phyloP scores from a whole-genome alignment of 371 early-diverging fungal genomes.

The Rhizopus arrhizus region DNA sequence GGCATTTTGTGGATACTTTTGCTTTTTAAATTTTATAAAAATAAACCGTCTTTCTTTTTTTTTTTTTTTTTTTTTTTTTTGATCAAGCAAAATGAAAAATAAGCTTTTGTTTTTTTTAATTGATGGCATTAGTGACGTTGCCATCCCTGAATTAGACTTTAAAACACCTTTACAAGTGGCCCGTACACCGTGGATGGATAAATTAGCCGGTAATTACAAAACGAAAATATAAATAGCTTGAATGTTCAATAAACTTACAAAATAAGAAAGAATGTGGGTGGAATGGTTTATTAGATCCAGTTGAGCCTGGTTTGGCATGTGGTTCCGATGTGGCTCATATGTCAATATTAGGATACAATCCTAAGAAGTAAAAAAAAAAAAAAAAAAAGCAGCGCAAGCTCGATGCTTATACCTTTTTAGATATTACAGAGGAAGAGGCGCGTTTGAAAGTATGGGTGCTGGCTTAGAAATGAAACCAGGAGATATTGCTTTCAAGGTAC shows the following conservation, averaged over 20 bases:
- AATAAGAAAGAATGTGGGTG: slow-evolving; percentile 35
- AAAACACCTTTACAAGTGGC: slow-evolving; percentile 53
- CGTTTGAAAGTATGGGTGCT: slow-evolving; percentile 62
- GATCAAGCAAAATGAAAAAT: slow-evolving; percentile 7
- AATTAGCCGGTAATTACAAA: slow-evolving; percentile 37
- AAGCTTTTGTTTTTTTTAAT: slow-evolving; percentile 51
- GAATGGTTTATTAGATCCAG: slow-evolving; percentile 56
- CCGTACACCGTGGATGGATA: slow-evolving; percentile 43
- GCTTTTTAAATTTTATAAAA: not conserved
- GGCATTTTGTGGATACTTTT: slow-evolving; percentile 10
- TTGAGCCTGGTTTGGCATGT: slow-evolving; percentile 60
- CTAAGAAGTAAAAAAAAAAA: slow-evolving; percentile 29
- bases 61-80: slow-evolving; percentile 7
- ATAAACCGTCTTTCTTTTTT: not conserved
- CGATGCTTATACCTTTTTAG: slow-evolving; percentile 21
- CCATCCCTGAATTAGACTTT: slow-evolving; percentile 29
- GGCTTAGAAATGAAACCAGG: slow-evolving; percentile 57
- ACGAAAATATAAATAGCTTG: not conserved
- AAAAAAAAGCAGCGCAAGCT: not conserved
- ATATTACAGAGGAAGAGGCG: slow-evolving; percentile 56
- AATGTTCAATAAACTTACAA: not conserved
- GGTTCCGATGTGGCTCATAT: slow-evolving; percentile 61
- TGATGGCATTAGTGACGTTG: slow-evolving; percentile 56
- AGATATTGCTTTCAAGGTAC: slow-evolving; percentile 62
- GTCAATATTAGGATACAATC: slow-evolving; percentile 36